These are phyloP conservation scores for Thielaviopsis musarum DNA, from an alignment of 2,329 filamentous ascomycete genomes.

Conservation along the genomic window DNA sequence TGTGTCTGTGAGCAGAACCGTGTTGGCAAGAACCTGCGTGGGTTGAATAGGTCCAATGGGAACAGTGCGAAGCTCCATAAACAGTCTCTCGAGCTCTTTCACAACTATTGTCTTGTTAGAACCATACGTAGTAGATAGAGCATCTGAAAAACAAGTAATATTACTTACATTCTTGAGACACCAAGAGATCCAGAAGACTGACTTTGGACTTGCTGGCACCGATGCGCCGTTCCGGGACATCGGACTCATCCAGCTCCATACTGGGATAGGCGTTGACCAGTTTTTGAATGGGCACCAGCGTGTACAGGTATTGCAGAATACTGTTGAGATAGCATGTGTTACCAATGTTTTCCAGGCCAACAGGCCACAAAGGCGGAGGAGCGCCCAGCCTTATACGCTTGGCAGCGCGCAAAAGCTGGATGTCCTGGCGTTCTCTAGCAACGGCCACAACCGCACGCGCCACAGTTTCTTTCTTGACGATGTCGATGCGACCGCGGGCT, in stretches of 20 bases:
- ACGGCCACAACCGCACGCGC: constrained; percentile 17
- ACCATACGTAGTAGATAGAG: not conserved
- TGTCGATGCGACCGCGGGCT: constrained; percentile 6
- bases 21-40: constrained; percentile 59
- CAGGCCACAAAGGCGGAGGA: constrained; percentile 31
- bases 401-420: constrained; percentile 10
- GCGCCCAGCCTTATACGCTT: constrained; percentile 12
- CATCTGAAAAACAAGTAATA: not conserved
- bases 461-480: constrained; percentile 12
- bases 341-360: constrained; percentile 81
- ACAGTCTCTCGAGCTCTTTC: constrained; percentile 54
- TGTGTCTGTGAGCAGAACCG: constrained; percentile 46
- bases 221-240: constrained; percentile 50
- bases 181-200: constrained; percentile 41
- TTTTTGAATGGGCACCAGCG: constrained; percentile 63
- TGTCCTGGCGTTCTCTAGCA: constrained; percentile 16
- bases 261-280: constrained; percentile 63
- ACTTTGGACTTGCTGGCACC: constrained; percentile 44
- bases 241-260: constrained; percentile 50
- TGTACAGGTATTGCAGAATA: constrained; percentile 87
- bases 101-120: constrained; percentile 37
- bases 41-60: constrained; percentile 48
- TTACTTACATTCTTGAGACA: constrained; percentile 57
- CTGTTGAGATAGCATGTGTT: constrained; percentile 99
- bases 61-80: constrained; percentile 51